Percentiles rank a stretch among this genome's conserved stretches.
phyloP scores from a whole-genome alignment of 345 rosid species.

The Citrus cavaleriei region DNA sequence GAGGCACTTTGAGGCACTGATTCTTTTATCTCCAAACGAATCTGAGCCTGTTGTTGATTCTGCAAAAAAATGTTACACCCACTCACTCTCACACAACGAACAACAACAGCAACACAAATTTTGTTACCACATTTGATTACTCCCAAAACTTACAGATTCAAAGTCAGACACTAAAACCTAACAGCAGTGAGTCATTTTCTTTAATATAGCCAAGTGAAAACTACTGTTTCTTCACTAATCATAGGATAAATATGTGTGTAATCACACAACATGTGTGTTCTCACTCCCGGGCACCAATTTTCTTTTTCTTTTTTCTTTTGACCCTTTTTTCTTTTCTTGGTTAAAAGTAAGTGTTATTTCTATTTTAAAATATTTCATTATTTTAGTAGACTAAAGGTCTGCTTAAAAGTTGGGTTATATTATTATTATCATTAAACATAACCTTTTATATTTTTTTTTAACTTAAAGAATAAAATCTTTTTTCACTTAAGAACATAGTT shows the following conservation, averaged over 20 bases:
- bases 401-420: too few species aligned
- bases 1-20: constrained; percentile 25
- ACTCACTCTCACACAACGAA: neutral
- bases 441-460: too few species aligned
- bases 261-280: neutral
- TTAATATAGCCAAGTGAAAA: neutral
- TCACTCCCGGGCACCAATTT: too few species aligned
- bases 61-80: neutral
- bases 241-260: neutral
- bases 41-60: constrained; percentile 3
- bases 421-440: too few species aligned
- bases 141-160: constrained; percentile 1
- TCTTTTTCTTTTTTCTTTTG: too few species aligned
- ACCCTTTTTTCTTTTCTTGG: too few species aligned
- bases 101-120: neutral
- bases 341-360: too few species aligned
- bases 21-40: constrained; percentile 29
- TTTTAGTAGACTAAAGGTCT: too few species aligned
- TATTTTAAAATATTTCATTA: too few species aligned
- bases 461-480: too few species aligned
- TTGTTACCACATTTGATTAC: neutral
- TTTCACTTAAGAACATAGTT: too few species aligned
- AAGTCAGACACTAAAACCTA: constrained; percentile 9
- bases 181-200: neutral
- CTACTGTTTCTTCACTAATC: neutral